phyloP scores from a whole-genome alignment of 2,329 filamentous ascomycete species.

The Fusarium clavum region DNA sequence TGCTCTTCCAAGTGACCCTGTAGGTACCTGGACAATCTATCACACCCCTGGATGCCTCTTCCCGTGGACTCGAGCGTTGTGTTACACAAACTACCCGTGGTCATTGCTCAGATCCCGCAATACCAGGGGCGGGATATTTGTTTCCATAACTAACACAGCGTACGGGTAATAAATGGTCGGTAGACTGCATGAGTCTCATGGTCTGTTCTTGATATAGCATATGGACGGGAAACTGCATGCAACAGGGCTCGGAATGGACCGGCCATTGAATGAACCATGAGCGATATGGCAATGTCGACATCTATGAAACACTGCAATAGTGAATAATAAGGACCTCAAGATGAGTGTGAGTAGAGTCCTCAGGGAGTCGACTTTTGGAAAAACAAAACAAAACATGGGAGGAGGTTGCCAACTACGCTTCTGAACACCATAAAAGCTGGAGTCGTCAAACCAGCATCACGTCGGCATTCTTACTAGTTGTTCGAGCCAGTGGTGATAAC shows the following conservation, averaged over 20 bases:
- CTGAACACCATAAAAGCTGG: background rate
- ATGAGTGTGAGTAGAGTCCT: no score
- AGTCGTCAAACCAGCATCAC: background rate
- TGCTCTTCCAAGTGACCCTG: background rate
- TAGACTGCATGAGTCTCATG: slow-evolving; percentile 14
- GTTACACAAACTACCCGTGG: slow-evolving; percentile 24
- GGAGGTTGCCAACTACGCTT: no score
- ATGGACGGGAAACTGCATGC: slow-evolving; percentile 22
- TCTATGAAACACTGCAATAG: background rate
- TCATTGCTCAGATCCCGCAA: slow-evolving; percentile 16
- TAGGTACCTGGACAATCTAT: background rate
- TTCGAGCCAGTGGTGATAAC: background rate
- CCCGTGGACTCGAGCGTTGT: slow-evolving; percentile 20
- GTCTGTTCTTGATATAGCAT: background rate
- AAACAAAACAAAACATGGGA: background rate
- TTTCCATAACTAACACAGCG: background rate
- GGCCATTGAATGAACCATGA: background rate
- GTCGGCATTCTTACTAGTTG: background rate
- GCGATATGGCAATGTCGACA: background rate
- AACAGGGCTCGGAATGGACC: slow-evolving; percentile 9
- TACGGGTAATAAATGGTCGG: slow-evolving; percentile 1
- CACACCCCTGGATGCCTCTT: slow-evolving; percentile 22
- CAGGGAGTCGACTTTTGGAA: no score
- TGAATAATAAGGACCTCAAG: background rate
- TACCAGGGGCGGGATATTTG: slow-evolving; percentile 4